Conservation (phyloP, 2,329 filamentous ascomycete genomes). For the Pseudocercospora fuligena region DNA sequence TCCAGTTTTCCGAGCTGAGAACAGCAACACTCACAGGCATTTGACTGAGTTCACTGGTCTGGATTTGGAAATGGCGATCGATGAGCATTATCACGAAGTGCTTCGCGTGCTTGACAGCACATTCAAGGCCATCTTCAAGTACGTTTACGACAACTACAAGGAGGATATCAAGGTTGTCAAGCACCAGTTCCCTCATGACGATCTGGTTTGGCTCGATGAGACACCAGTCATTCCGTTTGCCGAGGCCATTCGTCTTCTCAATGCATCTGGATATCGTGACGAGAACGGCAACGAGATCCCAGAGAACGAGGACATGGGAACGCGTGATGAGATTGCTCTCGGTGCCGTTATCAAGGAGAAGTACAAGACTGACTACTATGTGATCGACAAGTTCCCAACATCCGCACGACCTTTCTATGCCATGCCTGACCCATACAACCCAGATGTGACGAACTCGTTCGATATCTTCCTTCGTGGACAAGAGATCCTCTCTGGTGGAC, state of each 20-base stretch:
- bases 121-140: conserved; percentile 78
- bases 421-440: conserved; percentile 77
- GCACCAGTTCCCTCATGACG: conserved; percentile 81
- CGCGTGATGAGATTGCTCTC: conserved; percentile 83
- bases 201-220: conserved; percentile 84
- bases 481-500: conserved; percentile 88
- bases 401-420: conserved; percentile 89
- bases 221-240: conserved; percentile 81
- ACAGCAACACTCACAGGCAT: conserved; percentile 93
- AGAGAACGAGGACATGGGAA: conserved; percentile 79
- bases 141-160: conserved; percentile 69
- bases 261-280: conserved; percentile 74
- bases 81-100: conserved; percentile 87
- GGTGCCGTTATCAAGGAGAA: conserved; percentile 85
- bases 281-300: conserved; percentile 75
- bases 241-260: conserved; percentile 80
- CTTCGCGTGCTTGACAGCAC: conserved; percentile 77
- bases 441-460: conserved; percentile 83
- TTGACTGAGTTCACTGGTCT: conserved; percentile 93
- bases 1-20: conserved; percentile 89
- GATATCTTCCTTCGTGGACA: conserved; percentile 94
- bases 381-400: conserved; percentile 89
- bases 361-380: conserved; percentile 88
- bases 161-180: conserved; percentile 80
- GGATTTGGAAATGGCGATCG: conserved; percentile 90